Evolutionary conservation across 768 basidiomycete species (phyloP).

Genomic region (Termitomyces sp.): DNA sequence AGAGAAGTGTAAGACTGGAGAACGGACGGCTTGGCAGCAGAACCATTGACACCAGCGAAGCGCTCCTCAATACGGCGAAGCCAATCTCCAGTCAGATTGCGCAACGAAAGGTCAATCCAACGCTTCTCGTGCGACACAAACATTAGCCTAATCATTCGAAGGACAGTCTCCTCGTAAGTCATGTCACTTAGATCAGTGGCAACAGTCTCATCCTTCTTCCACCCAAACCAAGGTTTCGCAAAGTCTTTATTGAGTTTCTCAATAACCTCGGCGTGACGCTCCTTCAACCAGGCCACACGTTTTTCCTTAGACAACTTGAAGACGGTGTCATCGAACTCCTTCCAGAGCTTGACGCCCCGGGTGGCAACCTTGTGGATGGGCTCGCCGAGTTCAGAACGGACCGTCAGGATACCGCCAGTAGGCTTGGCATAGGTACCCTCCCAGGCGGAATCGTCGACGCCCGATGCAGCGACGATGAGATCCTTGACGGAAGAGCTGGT

Average conservation of each 20-base stretch:
- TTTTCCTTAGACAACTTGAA: slow-evolving; percentile 97
- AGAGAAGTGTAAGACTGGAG: slow-evolving; percentile 81
- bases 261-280: slow-evolving; percentile 88
- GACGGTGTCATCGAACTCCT: slow-evolving; percentile 95
- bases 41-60: slow-evolving; percentile 85
- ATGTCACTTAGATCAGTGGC: slow-evolving; percentile 90
- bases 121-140: slow-evolving; percentile 88
- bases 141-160: slow-evolving; percentile 92
- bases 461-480: slow-evolving; percentile 90
- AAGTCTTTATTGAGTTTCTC: slow-evolving; percentile 92
- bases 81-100: slow-evolving; percentile 97
- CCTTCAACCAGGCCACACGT: slow-evolving; percentile 80
- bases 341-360: slow-evolving; percentile 96
- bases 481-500: slow-evolving; percentile 94
- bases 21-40: slow-evolving; percentile 74
- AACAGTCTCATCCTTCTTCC: slow-evolving; percentile 88
- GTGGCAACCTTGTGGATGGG: slow-evolving; percentile 99
- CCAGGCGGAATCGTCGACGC: slow-evolving; percentile 88
- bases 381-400: slow-evolving; percentile 96
- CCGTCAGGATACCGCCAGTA: slow-evolving; percentile 94
- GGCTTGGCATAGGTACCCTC: slow-evolving; percentile 93
- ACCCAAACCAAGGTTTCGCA: slow-evolving; percentile 95
- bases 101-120: slow-evolving; percentile 89
- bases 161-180: slow-evolving; percentile 96
- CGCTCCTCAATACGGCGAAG: slow-evolving; percentile 92